phyloP scores from a whole-genome alignment of 129 eudicot species.

The Dittrichia graveolens region DNA sequence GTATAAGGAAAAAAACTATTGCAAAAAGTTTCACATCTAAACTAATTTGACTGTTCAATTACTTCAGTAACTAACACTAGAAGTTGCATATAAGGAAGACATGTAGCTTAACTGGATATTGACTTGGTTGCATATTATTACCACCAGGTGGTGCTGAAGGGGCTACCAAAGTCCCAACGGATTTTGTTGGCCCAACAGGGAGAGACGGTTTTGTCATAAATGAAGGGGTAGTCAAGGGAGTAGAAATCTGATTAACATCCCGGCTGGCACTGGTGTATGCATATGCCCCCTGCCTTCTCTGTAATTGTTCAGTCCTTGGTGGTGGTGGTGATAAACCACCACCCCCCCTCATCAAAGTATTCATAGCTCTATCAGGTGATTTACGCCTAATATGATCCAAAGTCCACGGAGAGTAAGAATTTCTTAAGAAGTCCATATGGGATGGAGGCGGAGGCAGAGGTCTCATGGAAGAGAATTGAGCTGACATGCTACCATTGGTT shows the following conservation, averaged over 20 bases:
- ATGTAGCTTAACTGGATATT: constrained; percentile 54
- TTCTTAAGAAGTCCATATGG: constrained; percentile 40
- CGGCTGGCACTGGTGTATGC: constrained; percentile 59
- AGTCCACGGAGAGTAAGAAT: constrained; percentile 67
- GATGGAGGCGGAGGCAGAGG: constrained; percentile 34
- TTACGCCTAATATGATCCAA: constrained; percentile 68
- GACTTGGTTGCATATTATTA: constrained; percentile 47
- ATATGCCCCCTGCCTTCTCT: constrained; percentile 55
- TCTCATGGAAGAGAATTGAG: constrained; percentile 46
- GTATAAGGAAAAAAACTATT: background rate
- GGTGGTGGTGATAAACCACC: constrained; percentile 56
- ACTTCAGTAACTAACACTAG: background rate
- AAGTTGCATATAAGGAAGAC: constrained; percentile 3
- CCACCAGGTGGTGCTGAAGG: constrained; percentile 48
- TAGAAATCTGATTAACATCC: constrained; percentile 48
- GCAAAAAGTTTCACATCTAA: constrained; percentile 5
- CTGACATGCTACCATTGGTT: constrained; percentile 32
- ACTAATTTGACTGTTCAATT: constrained; percentile 11
- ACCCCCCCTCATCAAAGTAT: constrained; percentile 22
- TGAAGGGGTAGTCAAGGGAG: constrained; percentile 51
- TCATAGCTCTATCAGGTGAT: constrained; percentile 61
- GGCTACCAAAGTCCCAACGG: constrained; percentile 37
- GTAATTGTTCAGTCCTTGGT: constrained; percentile 52
- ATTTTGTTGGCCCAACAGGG: constrained; percentile 51
- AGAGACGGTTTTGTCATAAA: constrained; percentile 49